Base-by-base conservation (phyloP, 2,329 filamentous ascomycete species). In the Colletotrichum sp. region DNA sequence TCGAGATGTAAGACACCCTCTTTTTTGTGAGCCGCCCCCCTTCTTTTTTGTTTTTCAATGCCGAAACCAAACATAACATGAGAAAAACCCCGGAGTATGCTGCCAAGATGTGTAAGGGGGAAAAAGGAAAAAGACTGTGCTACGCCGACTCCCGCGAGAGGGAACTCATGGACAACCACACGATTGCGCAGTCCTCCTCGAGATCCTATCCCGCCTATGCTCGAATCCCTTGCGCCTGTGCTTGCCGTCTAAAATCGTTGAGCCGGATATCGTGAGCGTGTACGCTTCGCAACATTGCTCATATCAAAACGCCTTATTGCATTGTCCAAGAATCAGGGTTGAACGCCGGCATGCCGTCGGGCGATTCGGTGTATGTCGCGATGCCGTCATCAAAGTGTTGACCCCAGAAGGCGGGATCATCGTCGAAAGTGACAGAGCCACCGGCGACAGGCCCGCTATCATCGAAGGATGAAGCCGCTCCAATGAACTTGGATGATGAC, bases 401-500 rank as follows among this genome's bases (percentile, higher is more conserved):
- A 80, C 88, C 84, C 87, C 87, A 89, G 69, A 87, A 86, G 5
- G 84, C 83, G 24, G 86, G 82, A 75, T 90, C 87, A 51, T 91
- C 90, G 12, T 89, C 84, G 76, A 88, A 83, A 8, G 86, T 85
- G 33, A 88, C 82, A 59, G 87, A 85, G 18, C 83, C 82, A 29
- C 81, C 82, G 54, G 83, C 80, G 75, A 86, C 79, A 8, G 84
- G 80, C 54, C 81, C 82, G 55, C 78, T 79, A 38, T 86, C 83
- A 47, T 86, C 83, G 51, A 82, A 80, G 2, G 84, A 82, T 6
- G 83, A 79, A 27, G 84, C 79, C 4, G 83, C 82, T 15, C 85
- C 82, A 68, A 86, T 78, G 73, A 85, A 85, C 77, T 89, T 88
- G 59, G 86, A 83, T 1, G 84, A 83, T 66, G 86, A 86, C 77